A percentile compares a stretch with the other conserved stretches of the same genome.
phyloP scores from a whole-genome alignment of 306 rosid genomes.

The Dryas octopetala region DNA sequence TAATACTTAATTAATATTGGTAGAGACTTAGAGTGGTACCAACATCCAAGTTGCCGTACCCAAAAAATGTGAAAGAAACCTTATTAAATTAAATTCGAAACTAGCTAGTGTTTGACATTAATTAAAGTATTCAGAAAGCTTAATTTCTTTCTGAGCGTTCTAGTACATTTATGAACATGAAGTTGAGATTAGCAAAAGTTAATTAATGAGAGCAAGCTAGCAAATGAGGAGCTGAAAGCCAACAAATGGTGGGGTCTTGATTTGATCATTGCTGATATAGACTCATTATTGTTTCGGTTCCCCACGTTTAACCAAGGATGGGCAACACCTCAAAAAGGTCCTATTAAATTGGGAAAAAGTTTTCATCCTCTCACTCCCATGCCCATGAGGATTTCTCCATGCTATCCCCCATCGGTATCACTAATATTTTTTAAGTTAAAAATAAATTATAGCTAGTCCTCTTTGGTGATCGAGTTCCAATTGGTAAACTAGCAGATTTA shows the following conservation, averaged over 20 bases:
- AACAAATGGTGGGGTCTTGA: constrained; percentile 34
- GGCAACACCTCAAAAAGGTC: constrained; percentile 29
- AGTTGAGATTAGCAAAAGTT: constrained; percentile 18
- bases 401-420: neutral
- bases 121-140: neutral
- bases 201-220: constrained; percentile 13
- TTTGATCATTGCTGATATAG: constrained; percentile 50
- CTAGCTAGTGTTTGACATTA: neutral
- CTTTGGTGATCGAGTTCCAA: constrained; percentile 10
- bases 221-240: constrained; percentile 25
- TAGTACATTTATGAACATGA: constrained; percentile 14
- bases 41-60: neutral
- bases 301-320: constrained; percentile 59
- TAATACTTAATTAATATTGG: neutral
- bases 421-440: neutral
- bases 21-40: neutral
- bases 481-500: neutral
- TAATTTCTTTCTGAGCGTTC: constrained; percentile 23
- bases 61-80: constrained; percentile 15
- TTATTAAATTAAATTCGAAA: neutral
- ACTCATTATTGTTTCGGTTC: constrained; percentile 67
- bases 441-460: neutral
- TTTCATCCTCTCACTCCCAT: neutral
- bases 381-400: constrained; percentile 3
- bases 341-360: constrained; percentile 6